Evolutionary conservation across 139 green algal species (phyloP).

Genomic region (Chlorella sp.): DNA sequence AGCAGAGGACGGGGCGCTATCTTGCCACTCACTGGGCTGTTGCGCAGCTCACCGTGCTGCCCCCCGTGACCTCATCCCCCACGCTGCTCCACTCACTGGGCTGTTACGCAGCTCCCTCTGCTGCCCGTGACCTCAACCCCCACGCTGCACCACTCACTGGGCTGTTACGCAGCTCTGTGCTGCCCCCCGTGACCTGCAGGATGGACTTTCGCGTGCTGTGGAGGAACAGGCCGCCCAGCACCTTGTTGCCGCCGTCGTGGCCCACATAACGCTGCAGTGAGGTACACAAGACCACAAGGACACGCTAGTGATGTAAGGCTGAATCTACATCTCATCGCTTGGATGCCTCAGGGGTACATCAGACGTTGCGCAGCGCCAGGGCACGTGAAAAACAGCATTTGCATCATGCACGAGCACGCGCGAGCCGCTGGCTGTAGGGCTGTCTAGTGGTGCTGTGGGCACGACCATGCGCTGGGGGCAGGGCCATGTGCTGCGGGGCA

Average conservation of each 20-base stretch:
- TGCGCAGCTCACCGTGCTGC: too few relatives aligned
- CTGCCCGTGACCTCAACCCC: too few relatives aligned
- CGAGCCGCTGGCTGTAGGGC: background rate
- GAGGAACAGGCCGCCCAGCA: conserved; percentile 16
- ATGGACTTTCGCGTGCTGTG: background rate
- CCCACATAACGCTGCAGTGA: conserved; percentile 3
- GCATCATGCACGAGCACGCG: background rate
- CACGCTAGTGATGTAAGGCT: background rate
- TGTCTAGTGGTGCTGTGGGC: background rate
- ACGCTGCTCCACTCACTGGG: too few relatives aligned
- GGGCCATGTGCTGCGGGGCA: background rate
- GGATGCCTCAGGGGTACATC: too few relatives aligned
- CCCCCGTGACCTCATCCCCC: too few relatives aligned
- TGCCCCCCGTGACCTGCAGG: background rate
- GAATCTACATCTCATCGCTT: too few relatives aligned
- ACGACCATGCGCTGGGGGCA: background rate
- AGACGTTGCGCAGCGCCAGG: background rate
- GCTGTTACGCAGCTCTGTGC: background rate
- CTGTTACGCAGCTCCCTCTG: too few relatives aligned
- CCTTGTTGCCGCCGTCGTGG: background rate
- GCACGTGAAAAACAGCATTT: conserved; percentile 1
- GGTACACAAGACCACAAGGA: background rate
- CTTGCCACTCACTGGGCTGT: too few relatives aligned
- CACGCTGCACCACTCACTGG: too few relatives aligned
- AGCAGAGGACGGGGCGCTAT: too few relatives aligned